Conservation (phyloP, 345 rosid genomes). For the Ceriops decandra region DNA sequence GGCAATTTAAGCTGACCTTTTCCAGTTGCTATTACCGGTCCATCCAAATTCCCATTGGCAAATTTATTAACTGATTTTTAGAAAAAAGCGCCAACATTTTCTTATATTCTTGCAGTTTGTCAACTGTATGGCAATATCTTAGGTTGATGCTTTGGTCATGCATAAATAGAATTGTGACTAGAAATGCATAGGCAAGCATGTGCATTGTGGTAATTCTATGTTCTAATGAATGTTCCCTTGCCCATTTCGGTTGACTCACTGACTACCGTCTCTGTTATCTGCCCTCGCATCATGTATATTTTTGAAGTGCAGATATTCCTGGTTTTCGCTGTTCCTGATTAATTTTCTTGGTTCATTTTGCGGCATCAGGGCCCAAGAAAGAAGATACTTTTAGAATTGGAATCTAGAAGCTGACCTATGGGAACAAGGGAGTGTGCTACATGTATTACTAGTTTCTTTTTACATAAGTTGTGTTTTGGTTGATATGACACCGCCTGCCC, state of each 20-base stretch:
- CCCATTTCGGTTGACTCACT: not conserved
- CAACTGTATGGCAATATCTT: no score
- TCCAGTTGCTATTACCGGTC: no score
- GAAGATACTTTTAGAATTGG: conserved; percentile 86
- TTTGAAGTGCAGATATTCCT: not conserved
- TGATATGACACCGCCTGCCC: conserved; percentile 19
- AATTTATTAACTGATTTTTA: no score
- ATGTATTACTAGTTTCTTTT: conserved; percentile 15
- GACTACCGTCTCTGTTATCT: not conserved
- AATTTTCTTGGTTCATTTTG: conserved; percentile 14
- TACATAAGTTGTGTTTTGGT: conserved; percentile 19
- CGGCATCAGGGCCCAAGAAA: conserved; percentile 89
- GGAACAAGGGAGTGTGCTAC: conserved; percentile 9
- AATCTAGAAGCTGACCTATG: conserved; percentile 48
- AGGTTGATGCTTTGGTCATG: no score
- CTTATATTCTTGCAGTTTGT: no score
- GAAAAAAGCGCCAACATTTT: no score
- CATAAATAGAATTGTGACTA: no score
- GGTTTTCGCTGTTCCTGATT: conserved; percentile 1
- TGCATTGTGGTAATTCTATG: no score
- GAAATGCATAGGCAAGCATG: no score
- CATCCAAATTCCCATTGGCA: no score
- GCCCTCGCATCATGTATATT: not conserved
- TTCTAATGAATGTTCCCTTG: no score
- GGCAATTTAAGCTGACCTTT: no score